phyloP scores from a whole-genome alignment of 495 filamentous ascomycete species.

The Neurospora pannonica region DNA sequence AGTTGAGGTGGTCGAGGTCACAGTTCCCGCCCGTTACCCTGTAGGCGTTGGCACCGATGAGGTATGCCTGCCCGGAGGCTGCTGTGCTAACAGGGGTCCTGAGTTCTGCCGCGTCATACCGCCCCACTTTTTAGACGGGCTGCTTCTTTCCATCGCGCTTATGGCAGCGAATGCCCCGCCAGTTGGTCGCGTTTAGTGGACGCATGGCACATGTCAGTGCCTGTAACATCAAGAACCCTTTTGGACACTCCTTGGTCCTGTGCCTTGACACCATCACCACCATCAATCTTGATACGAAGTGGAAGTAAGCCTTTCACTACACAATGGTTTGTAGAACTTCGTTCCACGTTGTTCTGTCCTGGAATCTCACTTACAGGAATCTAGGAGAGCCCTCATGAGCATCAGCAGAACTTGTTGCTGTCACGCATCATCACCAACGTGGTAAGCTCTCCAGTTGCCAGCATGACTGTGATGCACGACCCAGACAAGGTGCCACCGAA shows the following conservation, averaged over 20 bases:
- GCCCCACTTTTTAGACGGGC: neutral
- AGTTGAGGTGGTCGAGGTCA: neutral
- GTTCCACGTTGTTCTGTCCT: neutral
- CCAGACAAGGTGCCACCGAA: conserved; percentile 1
- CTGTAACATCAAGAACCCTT: neutral
- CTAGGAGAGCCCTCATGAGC: conserved; percentile 93
- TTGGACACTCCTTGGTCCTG: neutral
- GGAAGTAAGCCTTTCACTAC: neutral
- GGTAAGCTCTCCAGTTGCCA: conserved; percentile 42
- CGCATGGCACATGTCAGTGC: neutral
- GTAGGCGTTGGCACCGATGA: neutral
- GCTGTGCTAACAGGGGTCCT: neutral
- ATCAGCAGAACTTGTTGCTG: conserved; percentile 87
- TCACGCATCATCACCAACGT: conserved; percentile 96
- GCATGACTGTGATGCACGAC: neutral
- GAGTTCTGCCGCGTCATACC: neutral
- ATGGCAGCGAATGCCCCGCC: neutral
- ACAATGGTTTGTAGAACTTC: neutral
- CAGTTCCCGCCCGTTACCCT: neutral
- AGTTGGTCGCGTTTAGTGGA: neutral
- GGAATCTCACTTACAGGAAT: conserved; percentile 2
- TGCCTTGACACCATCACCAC: neutral
- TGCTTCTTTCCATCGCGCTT: neutral
- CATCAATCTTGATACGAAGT: neutral
- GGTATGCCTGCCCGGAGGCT: neutral